Conservation (phyloP, 768 basidiomycete species). For the Aureoboletus auriporus region DNA sequence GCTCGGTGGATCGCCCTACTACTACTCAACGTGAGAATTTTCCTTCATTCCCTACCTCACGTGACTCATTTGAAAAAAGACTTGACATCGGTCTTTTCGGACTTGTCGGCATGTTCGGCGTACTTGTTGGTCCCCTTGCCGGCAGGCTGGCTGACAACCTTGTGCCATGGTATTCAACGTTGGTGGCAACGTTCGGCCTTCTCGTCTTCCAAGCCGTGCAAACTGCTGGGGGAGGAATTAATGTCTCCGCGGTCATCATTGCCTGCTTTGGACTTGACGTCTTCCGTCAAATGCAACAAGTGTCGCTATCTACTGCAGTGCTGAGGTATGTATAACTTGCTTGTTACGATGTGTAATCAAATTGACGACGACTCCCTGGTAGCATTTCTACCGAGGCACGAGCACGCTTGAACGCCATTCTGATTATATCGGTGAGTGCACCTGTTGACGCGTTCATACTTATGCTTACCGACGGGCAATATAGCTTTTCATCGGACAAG, state of each 20-base stretch:
- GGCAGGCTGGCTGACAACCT: conserved; percentile 68
- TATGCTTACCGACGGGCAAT: not conserved
- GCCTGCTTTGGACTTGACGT: conserved; percentile 69
- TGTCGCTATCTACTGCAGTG: conserved; percentile 58
- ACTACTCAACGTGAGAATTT: conserved; percentile 59
- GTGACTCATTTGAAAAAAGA: conserved; percentile 17
- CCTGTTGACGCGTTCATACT: too few species aligned
- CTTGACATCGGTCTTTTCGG: conserved; percentile 72
- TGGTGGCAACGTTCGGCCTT: conserved; percentile 48
- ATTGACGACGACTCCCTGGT: conserved; percentile 3
- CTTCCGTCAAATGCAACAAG: conserved; percentile 71
- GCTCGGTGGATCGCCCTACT: conserved; percentile 70
- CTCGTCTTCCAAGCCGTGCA: conserved; percentile 59
- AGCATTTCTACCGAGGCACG: conserved; percentile 45
- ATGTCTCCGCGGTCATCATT: conserved; percentile 66
- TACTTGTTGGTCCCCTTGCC: conserved; percentile 62
- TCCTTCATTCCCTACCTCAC: not conserved
- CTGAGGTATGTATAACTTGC: conserved; percentile 38
- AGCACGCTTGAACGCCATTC: conserved; percentile 73
- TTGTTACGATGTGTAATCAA: conserved; percentile 3
- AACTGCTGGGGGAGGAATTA: conserved; percentile 64
- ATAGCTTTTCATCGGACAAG: conserved; percentile 71
- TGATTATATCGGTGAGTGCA: conserved; percentile 58
- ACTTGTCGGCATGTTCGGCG: conserved; percentile 68
- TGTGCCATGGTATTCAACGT: conserved; percentile 73